These are phyloP conservation scores for Houttuynia cordata DNA, from an alignment of 164 flowering plant genomes.

Conservation along the genomic window DNA sequence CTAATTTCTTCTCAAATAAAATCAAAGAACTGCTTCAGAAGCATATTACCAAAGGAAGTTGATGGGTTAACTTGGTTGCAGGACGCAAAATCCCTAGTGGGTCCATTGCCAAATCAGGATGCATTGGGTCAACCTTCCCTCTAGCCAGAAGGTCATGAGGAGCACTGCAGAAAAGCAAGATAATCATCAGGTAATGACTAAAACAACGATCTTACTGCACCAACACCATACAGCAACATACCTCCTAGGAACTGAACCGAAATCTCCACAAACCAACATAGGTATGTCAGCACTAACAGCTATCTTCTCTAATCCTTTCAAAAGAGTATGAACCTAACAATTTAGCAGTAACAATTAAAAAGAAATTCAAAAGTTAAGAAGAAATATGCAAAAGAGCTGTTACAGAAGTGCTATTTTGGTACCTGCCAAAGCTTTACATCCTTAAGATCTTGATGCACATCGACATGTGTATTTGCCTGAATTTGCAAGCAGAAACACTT, in stretches of 20 bases:
- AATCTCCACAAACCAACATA: conserved; percentile 98
- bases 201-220: not conserved
- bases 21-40: not conserved
- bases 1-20: no score
- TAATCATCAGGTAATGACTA: not conserved
- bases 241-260: conserved; percentile 92
- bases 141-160: conserved; percentile 91
- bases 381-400: not conserved
- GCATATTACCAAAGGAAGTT: conserved; percentile 69
- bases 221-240: conserved; percentile 6
- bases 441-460: conserved; percentile 83
- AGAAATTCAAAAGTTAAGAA: no score
- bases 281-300: conserved; percentile 98
- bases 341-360: no score
- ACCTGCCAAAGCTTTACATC: conserved; percentile 99
- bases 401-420: not conserved
- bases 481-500: not conserved
- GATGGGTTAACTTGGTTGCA: conserved; percentile 65
- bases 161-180: conserved; percentile 45
- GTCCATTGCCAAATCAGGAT: conserved; percentile 73
- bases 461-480: conserved; percentile 97
- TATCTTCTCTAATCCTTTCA: conserved; percentile 96
- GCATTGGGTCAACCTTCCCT: conserved; percentile 81
- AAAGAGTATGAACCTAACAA: conserved; percentile 67
- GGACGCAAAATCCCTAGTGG: conserved; percentile 88